Base-by-base conservation (phyloP, 75 land plant genomes). In the Selaginella moellendorffii region DNA sequence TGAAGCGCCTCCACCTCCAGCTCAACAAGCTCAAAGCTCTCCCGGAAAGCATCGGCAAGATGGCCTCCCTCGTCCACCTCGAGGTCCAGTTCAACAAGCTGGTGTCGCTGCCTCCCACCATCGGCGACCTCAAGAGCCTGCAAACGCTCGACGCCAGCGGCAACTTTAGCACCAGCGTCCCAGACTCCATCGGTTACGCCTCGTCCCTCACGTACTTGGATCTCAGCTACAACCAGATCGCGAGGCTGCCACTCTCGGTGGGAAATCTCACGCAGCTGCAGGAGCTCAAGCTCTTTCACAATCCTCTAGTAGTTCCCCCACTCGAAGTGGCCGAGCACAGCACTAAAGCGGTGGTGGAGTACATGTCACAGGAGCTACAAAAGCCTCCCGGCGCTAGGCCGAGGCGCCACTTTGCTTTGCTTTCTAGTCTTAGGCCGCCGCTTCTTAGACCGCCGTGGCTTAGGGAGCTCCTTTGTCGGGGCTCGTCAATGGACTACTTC, bases 21-120 rank as follows among this genome's bases (percentile, higher is more conserved):
- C 24, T 56, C 9, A 56, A 56, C 59, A 56, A 56, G 24, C 24
- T 56, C 21, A 56, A 19, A 19, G 8, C 24, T 19, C 8, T 56
- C 24, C 59, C 59, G 59, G 21, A 5, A 21, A 21, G 25, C 21
- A 56, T 56, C 21, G 5, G 59, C 59, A 25, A 21, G 5, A 21
- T 56, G n/a, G 59, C 5, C n/a, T 19, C 59, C 2, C 59, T 56
- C 17, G 8, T 21, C 9, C 59, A 56, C 24, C 19, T 56, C 5
- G 59, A 56, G 59, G 24, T 56, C 59, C 59, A 56, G 5, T 56
- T 56, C 59, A 56, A 56, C 59, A 56, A 56, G 24, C 59, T 56
- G 25, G 24, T 56, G 19, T 8, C 59, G 5, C 59, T 56, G 19
- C 59, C 59, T 19, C 17, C 59, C n/a, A 25, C 5, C 21, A 56